Conservation (phyloP, 495 filamentous ascomycete species). For the Rhypophila decipiens region DNA sequence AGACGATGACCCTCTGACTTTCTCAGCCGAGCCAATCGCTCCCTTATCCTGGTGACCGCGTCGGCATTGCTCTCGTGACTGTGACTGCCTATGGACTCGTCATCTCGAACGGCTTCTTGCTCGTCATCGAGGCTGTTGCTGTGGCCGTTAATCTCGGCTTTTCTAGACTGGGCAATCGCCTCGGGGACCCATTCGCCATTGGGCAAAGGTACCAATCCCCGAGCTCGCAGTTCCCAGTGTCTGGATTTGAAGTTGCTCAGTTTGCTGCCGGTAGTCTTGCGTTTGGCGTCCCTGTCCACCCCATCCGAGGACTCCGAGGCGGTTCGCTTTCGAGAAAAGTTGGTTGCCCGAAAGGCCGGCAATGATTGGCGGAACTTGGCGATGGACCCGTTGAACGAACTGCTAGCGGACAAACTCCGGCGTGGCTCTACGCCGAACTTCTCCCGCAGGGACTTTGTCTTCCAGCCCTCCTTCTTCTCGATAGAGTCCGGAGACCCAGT, state of each 20-base stretch:
- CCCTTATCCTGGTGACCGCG: not conserved
- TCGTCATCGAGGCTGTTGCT: constrained; percentile 15
- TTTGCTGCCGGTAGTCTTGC: constrained; percentile 3
- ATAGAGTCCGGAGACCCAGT: constrained; percentile 9
- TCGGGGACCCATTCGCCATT: constrained; percentile 39
- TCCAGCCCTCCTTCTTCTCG: constrained; percentile 18
- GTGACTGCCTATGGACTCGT: not conserved
- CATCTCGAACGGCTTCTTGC: not conserved
- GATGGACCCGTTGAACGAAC: constrained; percentile 11
- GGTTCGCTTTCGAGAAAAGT: constrained; percentile 20
- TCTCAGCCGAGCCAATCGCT: constrained; percentile 6
- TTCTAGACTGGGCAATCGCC: constrained; percentile 27
- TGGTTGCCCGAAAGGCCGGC: constrained; percentile 9
- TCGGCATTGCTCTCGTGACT: not conserved
- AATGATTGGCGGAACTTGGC: constrained; percentile 18
- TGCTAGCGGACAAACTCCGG: constrained; percentile 18
- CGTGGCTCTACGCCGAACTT: constrained; percentile 22
- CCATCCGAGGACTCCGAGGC: constrained; percentile 14
- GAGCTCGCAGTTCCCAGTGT: constrained; percentile 37
- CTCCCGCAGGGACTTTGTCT: constrained; percentile 24
- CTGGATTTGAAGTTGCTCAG: constrained; percentile 13
- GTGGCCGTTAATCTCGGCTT: constrained; percentile 17
- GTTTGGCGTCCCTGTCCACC: constrained; percentile 11
- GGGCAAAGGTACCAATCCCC: constrained; percentile 36
- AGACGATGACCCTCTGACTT: not conserved